These are phyloP conservation scores for Elaeis oleifera DNA, from an alignment of 202 grass and related monocot genomes.

Conservation along the genomic window DNA sequence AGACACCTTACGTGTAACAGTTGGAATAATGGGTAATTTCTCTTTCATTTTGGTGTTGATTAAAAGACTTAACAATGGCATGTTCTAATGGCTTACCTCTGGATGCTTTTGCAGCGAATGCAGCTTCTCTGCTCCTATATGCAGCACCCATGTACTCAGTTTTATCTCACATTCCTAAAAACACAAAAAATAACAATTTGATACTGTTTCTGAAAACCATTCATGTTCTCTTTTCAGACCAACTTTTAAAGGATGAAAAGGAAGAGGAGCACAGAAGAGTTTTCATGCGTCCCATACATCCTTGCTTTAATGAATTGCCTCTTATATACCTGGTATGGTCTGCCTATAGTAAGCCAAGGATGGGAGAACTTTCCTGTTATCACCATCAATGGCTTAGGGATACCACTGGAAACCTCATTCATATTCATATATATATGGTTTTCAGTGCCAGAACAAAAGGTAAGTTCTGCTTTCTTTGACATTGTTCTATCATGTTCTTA, in stretches of 20 bases:
- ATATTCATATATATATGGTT: slow-evolving; percentile 49
- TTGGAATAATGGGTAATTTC: slow-evolving; percentile 24
- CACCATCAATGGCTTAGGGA: slow-evolving; percentile 34
- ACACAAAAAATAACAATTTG: background rate
- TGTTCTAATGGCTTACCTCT: slow-evolving; percentile 2
- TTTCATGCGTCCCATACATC: slow-evolving; percentile 23
- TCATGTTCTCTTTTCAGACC: slow-evolving; percentile 9
- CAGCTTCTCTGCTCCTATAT: slow-evolving; percentile 27
- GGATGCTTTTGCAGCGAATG: slow-evolving; percentile 17
- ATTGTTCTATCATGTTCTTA: background rate
- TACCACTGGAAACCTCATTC: slow-evolving; percentile 34
- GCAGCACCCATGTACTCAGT: slow-evolving; percentile 20
- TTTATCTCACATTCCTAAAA: background rate
- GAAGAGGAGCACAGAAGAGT: slow-evolving; percentile 22
- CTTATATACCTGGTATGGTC: slow-evolving; percentile 23
- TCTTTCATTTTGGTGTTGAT: background rate
- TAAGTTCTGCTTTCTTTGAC: slow-evolving; percentile 7
- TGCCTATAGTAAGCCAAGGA: slow-evolving; percentile 19
- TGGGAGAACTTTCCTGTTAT: slow-evolving; percentile 29
- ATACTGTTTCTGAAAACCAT: background rate
- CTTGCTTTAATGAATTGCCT: slow-evolving; percentile 24
- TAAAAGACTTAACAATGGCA: background rate
- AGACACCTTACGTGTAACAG: slow-evolving; percentile 1
- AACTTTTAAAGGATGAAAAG: slow-evolving; percentile 22
- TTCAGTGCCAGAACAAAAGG: slow-evolving; percentile 46